phyloP scores from a whole-genome alignment of 2,329 filamentous ascomycete species.

The Aspergillus ustus region DNA sequence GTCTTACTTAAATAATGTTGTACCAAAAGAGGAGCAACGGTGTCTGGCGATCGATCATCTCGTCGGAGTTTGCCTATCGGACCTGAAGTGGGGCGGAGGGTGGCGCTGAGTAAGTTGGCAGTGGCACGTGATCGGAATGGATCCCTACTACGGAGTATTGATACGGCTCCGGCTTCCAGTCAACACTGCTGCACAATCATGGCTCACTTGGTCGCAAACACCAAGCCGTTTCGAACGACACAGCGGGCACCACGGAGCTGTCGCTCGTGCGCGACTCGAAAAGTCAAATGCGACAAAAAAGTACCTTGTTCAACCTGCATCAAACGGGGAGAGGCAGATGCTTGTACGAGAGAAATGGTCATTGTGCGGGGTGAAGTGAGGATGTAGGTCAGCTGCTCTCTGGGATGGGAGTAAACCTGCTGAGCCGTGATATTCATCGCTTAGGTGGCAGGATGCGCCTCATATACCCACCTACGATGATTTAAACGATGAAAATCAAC shows the following conservation, averaged over 20 bases:
- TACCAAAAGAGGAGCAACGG: background rate
- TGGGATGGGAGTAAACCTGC: background rate
- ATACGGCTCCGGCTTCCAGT: background rate
- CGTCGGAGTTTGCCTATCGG: background rate
- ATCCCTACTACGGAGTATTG: background rate
- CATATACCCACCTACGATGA: conserved; percentile 1
- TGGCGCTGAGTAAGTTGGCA: background rate
- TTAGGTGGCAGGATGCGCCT: conserved; percentile 1
- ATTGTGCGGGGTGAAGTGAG: conserved; percentile 1
- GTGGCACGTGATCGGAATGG: background rate
- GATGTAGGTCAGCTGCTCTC: background rate
- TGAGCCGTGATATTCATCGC: background rate
- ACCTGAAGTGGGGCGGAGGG: background rate
- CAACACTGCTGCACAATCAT: background rate
- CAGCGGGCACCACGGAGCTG: conserved; percentile 4
- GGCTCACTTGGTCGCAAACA: background rate
- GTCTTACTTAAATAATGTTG: background rate
- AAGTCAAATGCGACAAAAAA: conserved; percentile 3
- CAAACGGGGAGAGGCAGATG: background rate
- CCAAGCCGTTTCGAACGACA: background rate
- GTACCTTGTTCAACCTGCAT: conserved; percentile 5
- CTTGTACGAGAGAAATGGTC: background rate
- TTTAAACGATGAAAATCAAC: background rate
- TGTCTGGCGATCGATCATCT: too few species aligned
- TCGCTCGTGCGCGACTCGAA: background rate